Evolutionary conservation across 2,329 filamentous ascomycete species (phyloP).

Genomic region (Xylaria sp.): DNA sequence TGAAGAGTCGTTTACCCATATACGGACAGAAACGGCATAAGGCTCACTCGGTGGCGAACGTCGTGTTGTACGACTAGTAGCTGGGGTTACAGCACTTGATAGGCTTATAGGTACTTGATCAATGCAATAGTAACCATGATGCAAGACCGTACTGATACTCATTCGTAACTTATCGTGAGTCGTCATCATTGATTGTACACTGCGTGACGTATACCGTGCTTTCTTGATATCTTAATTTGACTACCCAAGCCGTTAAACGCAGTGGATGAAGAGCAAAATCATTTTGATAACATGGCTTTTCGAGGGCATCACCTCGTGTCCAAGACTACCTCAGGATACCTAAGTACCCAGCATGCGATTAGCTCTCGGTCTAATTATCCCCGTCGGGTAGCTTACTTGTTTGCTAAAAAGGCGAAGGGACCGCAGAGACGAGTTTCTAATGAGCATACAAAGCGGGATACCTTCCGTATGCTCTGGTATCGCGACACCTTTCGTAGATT

Average conservation of each 20-base stretch:
- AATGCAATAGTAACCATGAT: constrained; percentile 26
- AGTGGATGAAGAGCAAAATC: background rate
- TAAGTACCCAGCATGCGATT: background rate
- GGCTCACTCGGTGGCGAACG: constrained; percentile 33
- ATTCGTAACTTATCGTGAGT: background rate
- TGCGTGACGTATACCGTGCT: too few relatives aligned
- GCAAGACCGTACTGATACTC: background rate
- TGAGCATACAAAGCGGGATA: background rate
- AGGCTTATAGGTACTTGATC: constrained; percentile 31
- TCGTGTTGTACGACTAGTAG: constrained; percentile 29
- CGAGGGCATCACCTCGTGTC: background rate
- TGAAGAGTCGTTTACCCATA: constrained; percentile 23
- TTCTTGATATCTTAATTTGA: background rate
- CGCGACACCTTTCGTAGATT: background rate
- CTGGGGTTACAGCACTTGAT: constrained; percentile 31
- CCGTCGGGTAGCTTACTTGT: background rate
- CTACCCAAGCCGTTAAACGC: background rate
- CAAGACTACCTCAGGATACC: background rate
- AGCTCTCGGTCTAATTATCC: background rate
- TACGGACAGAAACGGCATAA: constrained; percentile 31
- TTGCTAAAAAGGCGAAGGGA: background rate
- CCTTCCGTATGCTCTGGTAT: background rate
- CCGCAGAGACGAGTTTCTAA: background rate
- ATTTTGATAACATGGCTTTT: background rate
- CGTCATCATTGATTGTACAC: background rate